phyloP scores from a whole-genome alignment of 371 early-diverging fungal species.

The Blastocladiella emersonii region DNA sequence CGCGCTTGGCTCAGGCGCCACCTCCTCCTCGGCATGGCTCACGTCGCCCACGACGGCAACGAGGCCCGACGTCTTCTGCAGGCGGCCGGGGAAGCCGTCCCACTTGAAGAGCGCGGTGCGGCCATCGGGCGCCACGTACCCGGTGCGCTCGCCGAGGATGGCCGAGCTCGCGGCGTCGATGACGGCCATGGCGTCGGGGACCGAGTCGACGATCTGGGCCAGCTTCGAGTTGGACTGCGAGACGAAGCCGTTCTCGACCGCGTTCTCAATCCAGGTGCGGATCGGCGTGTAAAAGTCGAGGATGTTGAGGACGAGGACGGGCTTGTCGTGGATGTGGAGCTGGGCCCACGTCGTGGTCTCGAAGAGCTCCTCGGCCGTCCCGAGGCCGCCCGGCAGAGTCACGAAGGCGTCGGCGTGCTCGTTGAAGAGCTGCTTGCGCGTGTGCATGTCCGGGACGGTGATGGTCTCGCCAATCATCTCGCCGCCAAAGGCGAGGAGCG shows the following conservation, averaged over 20 bases:
- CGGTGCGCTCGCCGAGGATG: background rate
- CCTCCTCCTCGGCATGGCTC: no score
- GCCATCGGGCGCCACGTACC: background rate
- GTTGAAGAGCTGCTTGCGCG: slow-evolving; percentile 62
- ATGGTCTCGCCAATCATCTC: slow-evolving; percentile 40
- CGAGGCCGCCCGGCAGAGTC: slow-evolving; percentile 73
- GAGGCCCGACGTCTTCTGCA: no score
- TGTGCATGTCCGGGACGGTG: slow-evolving; percentile 68
- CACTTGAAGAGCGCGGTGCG: background rate
- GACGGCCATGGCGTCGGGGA: background rate
- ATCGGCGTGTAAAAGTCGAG: slow-evolving; percentile 55
- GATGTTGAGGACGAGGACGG: slow-evolving; percentile 58
- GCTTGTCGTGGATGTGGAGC: slow-evolving; percentile 56
- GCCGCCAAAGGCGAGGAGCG: slow-evolving; percentile 30
- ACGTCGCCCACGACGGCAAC: no score
- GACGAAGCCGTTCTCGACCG: slow-evolving; percentile 32
- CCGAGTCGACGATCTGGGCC: background rate
- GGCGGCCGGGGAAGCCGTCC: background rate
- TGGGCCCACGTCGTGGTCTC: slow-evolving; percentile 77
- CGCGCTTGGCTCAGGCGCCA: no score
- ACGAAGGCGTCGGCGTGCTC: slow-evolving; percentile 51
- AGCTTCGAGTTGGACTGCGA: background rate
- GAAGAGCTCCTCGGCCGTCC: slow-evolving; percentile 73
- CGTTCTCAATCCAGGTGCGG: slow-evolving; percentile 40
- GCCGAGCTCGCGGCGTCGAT: no score